Percentiles rank a stretch among this genome's conserved stretches.
phyloP scores from a whole-genome alignment of 2,329 filamentous ascomycete genomes.

The Aspergillus caelatus region DNA sequence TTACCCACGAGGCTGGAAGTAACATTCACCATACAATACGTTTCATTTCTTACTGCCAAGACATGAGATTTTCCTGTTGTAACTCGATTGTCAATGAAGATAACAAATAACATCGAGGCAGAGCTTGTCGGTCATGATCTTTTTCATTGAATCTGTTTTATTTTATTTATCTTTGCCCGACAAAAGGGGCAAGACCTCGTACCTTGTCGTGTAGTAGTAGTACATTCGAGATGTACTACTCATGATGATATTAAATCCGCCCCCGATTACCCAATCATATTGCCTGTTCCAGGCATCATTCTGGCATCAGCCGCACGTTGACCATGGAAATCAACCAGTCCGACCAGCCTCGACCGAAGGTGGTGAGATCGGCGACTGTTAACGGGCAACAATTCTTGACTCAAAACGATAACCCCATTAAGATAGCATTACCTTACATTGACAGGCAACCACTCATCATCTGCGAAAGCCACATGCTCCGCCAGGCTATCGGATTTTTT shows the following conservation, averaged over 20 bases:
- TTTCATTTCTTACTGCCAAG: not conserved
- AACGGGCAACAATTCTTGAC: conserved; percentile 2
- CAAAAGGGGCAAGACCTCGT: not conserved
- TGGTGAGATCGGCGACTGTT: conserved; percentile 4
- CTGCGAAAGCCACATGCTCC: conserved; percentile 11
- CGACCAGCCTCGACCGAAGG: not conserved
- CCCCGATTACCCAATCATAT: not conserved
- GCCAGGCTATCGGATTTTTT: conserved; percentile 7
- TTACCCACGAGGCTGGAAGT: conserved; percentile 3
- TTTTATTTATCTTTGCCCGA: not conserved
- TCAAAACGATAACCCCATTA: not conserved
- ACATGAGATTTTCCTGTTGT: not conserved
- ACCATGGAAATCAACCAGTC: not conserved
- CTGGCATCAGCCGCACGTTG: not conserved
- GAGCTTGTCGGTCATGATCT: not conserved
- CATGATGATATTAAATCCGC: not conserved
- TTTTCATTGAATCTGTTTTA: not conserved
- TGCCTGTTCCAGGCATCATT: not conserved
- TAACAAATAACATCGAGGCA: not conserved
- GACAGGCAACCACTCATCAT: conserved; percentile 13
- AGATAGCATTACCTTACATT: conserved; percentile 5
- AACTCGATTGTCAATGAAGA: not conserved
- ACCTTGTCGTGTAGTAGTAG: not conserved
- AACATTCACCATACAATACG: not conserved
- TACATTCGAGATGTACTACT: no score